A percentile compares a stretch with the other conserved stretches of the same genome.
Evolutionary conservation across 2,329 filamentous ascomycete genomes (phyloP).

Genomic region (Botrytis elliptica): DNA sequence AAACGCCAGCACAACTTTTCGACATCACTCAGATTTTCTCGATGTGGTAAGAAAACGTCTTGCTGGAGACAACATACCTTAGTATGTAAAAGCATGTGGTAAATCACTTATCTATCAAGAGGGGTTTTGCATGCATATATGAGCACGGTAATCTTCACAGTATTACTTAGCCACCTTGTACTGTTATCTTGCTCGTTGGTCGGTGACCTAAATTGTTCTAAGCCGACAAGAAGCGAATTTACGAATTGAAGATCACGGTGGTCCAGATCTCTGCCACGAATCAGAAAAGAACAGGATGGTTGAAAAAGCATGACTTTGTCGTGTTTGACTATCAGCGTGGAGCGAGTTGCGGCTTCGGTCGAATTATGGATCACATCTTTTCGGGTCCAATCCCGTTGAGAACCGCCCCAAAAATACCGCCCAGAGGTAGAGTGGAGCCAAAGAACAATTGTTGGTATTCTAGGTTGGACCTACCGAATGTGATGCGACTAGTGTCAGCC

Average conservation of each 20-base stretch:
- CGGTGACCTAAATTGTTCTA: not conserved
- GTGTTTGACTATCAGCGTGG: not conserved
- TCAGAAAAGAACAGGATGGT: not conserved
- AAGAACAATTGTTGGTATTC: slow-evolving; percentile 4
- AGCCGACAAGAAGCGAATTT: slow-evolving; percentile 8
- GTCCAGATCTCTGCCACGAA: not conserved
- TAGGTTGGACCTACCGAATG: not conserved
- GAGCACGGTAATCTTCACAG: not conserved
- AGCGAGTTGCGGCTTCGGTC: not conserved
- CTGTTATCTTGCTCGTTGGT: not conserved
- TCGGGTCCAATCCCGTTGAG: not conserved
- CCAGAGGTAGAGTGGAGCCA: slow-evolving; percentile 8
- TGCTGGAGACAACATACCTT: not conserved
- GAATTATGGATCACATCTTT: not conserved
- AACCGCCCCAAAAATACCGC: slow-evolving; percentile 3
- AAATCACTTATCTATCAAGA: slow-evolving; percentile 8
- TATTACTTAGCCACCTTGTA: not conserved
- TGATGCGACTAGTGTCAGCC: slow-evolving; percentile 2
- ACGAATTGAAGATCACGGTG: not conserved
- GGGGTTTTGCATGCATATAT: not conserved
- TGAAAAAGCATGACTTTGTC: not conserved
- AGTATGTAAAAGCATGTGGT: slow-evolving; percentile 4
- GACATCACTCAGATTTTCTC: not conserved
- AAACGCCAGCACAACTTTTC: slow-evolving; percentile 3
- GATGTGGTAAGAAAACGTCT: not conserved